phyloP scores from a whole-genome alignment of 306 rosid genomes.

The Acacia melanoxylon region DNA sequence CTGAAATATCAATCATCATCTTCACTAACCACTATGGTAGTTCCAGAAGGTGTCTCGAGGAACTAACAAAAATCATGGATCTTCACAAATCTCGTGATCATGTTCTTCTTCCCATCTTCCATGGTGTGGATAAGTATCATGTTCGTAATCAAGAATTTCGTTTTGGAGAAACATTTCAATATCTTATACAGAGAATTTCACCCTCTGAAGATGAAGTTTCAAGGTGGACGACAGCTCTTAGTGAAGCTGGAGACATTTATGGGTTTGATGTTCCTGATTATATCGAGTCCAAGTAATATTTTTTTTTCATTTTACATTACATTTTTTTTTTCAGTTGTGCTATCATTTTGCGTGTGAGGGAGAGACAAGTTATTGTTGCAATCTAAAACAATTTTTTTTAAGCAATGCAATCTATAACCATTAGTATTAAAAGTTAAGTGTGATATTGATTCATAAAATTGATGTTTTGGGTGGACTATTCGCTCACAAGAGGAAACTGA shows the following conservation, averaged over 20 bases:
- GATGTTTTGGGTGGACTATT: not conserved
- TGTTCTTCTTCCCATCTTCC: not conserved
- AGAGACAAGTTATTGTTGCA: too few species aligned
- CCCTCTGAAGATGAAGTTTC: not conserved
- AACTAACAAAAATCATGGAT: not conserved
- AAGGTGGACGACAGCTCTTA: not conserved
- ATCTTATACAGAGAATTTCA: too few species aligned
- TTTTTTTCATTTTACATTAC: too few species aligned
- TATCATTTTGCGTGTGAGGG: not conserved
- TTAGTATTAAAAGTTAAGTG: not conserved
- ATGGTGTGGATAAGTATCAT: not conserved
- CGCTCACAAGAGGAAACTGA: not conserved
- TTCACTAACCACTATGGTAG: too few species aligned
- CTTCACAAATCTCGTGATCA: not conserved
- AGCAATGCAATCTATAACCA: too few species aligned
- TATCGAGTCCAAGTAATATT: not conserved
- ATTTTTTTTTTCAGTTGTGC: too few species aligned
- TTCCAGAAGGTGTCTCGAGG: too few species aligned
- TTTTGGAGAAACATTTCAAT: not conserved
- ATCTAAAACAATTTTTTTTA: too few species aligned
- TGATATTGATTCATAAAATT: not conserved
- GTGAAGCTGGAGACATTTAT: not conserved
- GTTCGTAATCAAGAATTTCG: not conserved
- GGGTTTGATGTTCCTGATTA: not conserved
- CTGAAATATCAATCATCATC: too few species aligned